phyloP scores from a whole-genome alignment of 768 basidiomycete genomes.

The Piloderma croceum region DNA sequence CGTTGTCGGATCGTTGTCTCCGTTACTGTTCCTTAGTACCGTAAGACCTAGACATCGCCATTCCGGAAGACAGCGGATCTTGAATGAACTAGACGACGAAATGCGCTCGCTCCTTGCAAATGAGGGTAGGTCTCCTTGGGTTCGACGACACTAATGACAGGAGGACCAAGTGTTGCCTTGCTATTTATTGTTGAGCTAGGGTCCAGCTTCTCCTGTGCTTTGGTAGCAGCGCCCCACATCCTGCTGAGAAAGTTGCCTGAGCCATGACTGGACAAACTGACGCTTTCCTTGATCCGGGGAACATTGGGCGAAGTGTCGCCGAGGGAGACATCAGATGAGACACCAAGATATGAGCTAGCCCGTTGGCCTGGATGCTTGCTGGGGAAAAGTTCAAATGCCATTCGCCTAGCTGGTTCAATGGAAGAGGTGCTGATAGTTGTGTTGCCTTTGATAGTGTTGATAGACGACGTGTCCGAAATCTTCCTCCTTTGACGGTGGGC shows the following conservation, averaged over 20 bases:
- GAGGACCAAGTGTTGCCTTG: conserved; percentile 6
- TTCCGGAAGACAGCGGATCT: conserved; percentile 38
- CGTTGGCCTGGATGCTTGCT: conserved; percentile 18
- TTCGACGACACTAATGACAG: conserved; percentile 22
- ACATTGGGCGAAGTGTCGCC: conserved; percentile 6
- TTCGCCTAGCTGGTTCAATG: background rate
- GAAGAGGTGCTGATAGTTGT: too few species aligned
- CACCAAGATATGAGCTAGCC: conserved; percentile 24
- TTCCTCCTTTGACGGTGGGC: conserved; percentile 36
- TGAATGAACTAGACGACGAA: conserved; percentile 40
- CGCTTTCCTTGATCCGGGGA: conserved; percentile 24
- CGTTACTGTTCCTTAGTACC: too few species aligned
- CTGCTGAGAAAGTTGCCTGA: conserved; percentile 59
- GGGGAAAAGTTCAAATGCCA: background rate
- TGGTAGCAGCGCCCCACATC: conserved; percentile 67
- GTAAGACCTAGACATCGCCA: too few species aligned
- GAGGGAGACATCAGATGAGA: conserved; percentile 8
- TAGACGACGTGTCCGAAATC: conserved; percentile 47
- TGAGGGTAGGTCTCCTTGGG: conserved; percentile 20
- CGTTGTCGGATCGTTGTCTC: too few species aligned
- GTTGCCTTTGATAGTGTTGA: too few species aligned
- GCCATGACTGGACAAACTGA: conserved; percentile 34
- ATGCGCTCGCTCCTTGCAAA: conserved; percentile 25
- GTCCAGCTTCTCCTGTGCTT: conserved; percentile 29
- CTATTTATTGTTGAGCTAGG: conserved; percentile 9